These are phyloP conservation scores for Aspergillus aculeatinus DNA, from an alignment of 2,329 filamentous ascomycete species.

Conservation along the genomic window DNA sequence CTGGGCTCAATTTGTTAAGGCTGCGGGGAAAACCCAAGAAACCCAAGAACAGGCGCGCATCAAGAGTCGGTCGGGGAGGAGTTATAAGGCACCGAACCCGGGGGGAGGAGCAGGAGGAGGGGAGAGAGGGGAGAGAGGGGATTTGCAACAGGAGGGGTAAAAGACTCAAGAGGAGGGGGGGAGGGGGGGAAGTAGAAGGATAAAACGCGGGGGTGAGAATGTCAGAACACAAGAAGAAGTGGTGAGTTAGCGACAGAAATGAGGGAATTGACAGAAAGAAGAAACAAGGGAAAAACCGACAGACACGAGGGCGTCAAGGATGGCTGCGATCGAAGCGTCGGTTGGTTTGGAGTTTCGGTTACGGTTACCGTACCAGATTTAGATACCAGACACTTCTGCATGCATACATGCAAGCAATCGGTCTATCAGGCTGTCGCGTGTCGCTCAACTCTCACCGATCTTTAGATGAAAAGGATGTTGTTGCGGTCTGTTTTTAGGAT, in stretches of 20 bases:
- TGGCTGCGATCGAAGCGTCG: neutral
- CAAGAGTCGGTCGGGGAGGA: neutral
- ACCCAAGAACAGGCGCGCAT: neutral
- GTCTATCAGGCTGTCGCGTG: too few species aligned
- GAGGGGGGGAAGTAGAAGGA: neutral
- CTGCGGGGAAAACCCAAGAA: constrained; percentile 15
- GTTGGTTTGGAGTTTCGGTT: neutral
- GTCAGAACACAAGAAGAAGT: neutral
- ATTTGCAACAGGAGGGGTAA: neutral
- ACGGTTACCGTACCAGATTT: neutral
- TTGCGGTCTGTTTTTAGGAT: too few species aligned
- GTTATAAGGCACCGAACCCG: neutral
- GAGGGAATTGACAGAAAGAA: neutral
- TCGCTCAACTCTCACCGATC: too few species aligned
- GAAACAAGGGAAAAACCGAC: neutral
- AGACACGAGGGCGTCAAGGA: neutral
- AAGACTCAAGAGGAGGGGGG: neutral
- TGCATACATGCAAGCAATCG: too few species aligned
- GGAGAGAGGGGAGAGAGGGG: neutral
- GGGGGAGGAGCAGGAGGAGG: neutral
- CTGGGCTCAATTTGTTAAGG: constrained; percentile 6
- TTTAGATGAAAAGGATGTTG: too few species aligned
- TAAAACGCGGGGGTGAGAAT: neutral
- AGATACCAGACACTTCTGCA: too few species aligned
- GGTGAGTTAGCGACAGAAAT: neutral